phyloP scores from a whole-genome alignment of 2,329 filamentous ascomycete species.

The Thielaviopsis euricoi region DNA sequence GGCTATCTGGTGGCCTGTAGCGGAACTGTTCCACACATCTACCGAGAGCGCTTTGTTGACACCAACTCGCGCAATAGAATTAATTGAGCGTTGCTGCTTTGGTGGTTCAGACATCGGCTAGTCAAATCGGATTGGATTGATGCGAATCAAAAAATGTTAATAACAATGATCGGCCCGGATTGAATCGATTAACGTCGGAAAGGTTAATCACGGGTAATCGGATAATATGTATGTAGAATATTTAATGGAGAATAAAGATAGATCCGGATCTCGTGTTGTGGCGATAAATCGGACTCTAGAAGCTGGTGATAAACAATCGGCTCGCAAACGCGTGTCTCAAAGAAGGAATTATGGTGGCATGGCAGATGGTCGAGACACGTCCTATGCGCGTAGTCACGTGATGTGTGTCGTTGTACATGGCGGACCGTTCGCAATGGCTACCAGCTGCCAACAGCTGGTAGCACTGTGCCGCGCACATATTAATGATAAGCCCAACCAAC shows the following conservation, averaged over 20 bases:
- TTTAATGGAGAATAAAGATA: neutral
- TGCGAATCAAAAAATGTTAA: neutral
- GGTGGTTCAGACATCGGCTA: neutral
- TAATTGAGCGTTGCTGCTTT: constrained; percentile 4
- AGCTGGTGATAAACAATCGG: neutral
- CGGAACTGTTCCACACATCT: constrained; percentile 57
- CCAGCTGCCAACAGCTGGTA: neutral
- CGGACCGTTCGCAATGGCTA: no score
- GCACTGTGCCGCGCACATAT: neutral
- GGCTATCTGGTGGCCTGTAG: constrained; percentile 63
- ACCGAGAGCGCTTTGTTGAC: constrained; percentile 31
- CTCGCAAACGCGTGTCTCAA: neutral
- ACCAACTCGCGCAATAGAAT: constrained; percentile 19
- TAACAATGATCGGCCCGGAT: neutral
- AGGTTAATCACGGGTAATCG: neutral
- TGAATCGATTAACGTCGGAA: neutral
- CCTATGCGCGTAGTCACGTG: neutral
- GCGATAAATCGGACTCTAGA: neutral
- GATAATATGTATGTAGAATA: neutral
- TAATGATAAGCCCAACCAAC: neutral
- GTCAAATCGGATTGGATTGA: neutral
- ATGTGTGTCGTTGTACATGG: neutral
- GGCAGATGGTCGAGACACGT: neutral
- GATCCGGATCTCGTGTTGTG: neutral
- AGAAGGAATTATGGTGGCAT: neutral